phyloP scores from a whole-genome alignment of 805 yeast species.

The Diddensiella caesifluorescens region DNA sequence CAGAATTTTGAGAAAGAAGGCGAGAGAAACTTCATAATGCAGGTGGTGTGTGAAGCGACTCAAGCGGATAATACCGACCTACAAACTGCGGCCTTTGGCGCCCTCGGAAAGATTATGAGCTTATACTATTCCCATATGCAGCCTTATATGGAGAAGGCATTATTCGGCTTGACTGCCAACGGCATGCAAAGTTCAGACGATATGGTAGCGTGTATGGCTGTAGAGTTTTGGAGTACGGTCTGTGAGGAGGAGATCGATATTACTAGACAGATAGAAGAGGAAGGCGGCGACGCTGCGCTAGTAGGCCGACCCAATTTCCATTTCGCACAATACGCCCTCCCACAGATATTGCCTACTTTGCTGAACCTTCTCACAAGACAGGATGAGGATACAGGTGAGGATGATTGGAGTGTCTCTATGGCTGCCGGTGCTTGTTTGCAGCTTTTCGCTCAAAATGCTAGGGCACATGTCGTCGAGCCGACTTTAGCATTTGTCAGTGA shows the following conservation, averaged over 20 bases:
- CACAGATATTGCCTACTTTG: slow-evolving; percentile 83
- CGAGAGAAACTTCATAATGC: slow-evolving; percentile 96
- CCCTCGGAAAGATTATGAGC: slow-evolving; percentile 86
- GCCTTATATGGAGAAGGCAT: slow-evolving; percentile 94
- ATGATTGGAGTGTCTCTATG: slow-evolving; percentile 97
- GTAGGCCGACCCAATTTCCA: slow-evolving; percentile 56
- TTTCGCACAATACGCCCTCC: slow-evolving; percentile 79
- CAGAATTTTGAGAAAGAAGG: slow-evolving; percentile 87
- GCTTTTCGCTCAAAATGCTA: slow-evolving; percentile 86
- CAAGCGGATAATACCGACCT: slow-evolving; percentile 76
- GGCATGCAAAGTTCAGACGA: slow-evolving; percentile 88
- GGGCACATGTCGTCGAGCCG: slow-evolving; percentile 78
- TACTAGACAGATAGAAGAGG: slow-evolving; percentile 50
- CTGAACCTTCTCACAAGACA: slow-evolving; percentile 76
- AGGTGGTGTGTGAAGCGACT: slow-evolving; percentile 98
- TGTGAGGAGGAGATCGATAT: slow-evolving; percentile 94
- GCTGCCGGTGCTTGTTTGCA: slow-evolving; percentile 98
- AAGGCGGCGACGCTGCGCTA: slow-evolving; percentile 29
- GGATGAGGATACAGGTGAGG: slow-evolving; percentile 84
- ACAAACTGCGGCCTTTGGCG: slow-evolving; percentile 94
- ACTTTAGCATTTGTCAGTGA: slow-evolving; percentile 78
- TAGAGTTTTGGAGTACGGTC: slow-evolving; percentile 99
- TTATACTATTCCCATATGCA: slow-evolving; percentile 85
- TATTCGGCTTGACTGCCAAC: slow-evolving; percentile 75
- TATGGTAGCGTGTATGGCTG: slow-evolving; percentile 94